These are phyloP conservation scores for Chloranthus sessilifolius DNA, from an alignment of 164 flowering plant genomes.

Conservation along the genomic window DNA sequence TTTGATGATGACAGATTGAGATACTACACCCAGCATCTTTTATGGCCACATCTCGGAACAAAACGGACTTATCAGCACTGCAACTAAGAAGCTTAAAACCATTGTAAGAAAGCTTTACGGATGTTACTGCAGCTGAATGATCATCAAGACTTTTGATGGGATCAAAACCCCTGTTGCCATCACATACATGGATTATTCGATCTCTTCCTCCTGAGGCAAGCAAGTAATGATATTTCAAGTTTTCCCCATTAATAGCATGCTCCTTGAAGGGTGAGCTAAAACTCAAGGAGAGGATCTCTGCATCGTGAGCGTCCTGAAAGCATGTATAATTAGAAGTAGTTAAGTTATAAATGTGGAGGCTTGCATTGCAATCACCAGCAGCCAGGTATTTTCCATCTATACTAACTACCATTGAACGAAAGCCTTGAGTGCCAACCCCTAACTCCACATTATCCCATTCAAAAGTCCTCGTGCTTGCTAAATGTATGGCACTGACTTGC, in stretches of 20 bases:
- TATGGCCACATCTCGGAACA: slow-evolving; percentile 45
- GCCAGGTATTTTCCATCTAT: slow-evolving; percentile 65
- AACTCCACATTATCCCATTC: slow-evolving; percentile 45
- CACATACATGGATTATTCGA: slow-evolving; percentile 52
- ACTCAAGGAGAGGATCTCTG: slow-evolving; percentile 59
- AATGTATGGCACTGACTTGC: slow-evolving; percentile 19
- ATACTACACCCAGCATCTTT: slow-evolving; percentile 26
- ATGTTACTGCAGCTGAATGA: slow-evolving; percentile 67
- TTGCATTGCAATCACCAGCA: slow-evolving; percentile 66
- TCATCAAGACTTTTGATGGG: slow-evolving; percentile 52
- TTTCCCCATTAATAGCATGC: slow-evolving; percentile 12
- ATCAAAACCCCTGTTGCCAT: slow-evolving; percentile 58
- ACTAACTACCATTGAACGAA: slow-evolving; percentile 64
- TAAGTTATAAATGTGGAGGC: slow-evolving; percentile 55
- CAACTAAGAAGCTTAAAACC: slow-evolving; percentile 55
- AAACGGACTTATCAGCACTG: slow-evolving; percentile 61
- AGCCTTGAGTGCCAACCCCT: slow-evolving; percentile 34
- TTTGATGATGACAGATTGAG: slow-evolving; percentile 31
- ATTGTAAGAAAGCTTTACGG: slow-evolving; percentile 38
- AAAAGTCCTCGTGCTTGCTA: slow-evolving; percentile 59
- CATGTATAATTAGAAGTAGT: slow-evolving; percentile 49
- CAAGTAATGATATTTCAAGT: slow-evolving; percentile 22
- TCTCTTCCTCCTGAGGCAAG: slow-evolving; percentile 74
- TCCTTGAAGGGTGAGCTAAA: slow-evolving; percentile 34
- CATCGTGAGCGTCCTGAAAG: slow-evolving; percentile 61